Conservation (phyloP, 441 rosid species). For the Brassica hybrid region DNA sequence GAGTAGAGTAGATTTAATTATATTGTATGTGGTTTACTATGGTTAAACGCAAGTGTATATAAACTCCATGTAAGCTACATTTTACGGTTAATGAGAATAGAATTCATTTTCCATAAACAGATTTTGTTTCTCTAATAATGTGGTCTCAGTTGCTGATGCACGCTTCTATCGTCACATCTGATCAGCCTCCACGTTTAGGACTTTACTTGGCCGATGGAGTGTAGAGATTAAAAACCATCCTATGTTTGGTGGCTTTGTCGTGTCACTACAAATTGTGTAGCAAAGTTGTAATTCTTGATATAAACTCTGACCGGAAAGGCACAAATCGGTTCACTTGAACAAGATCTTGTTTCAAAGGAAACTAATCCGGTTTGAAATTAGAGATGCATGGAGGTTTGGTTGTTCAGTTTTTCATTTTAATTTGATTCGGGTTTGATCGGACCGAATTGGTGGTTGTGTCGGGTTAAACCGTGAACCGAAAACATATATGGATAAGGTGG, state of each 20-base stretch:
- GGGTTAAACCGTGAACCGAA: too few species aligned
- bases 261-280: neutral
- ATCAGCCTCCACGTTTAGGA: slow-evolving; percentile 16
- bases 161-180: slow-evolving; percentile 26
- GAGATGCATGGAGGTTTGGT: too few species aligned
- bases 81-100: neutral
- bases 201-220: neutral
- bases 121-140: neutral
- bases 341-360: too few species aligned
- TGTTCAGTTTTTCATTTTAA: too few species aligned
- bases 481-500: too few species aligned
- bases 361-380: too few species aligned
- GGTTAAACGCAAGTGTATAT: neutral
- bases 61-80: neutral
- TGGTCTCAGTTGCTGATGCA: slow-evolving; percentile 30
- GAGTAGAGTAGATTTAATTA: neutral
- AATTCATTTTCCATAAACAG: neutral
- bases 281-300: neutral
- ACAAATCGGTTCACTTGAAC: too few species aligned
- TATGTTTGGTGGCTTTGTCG: neutral
- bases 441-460: too few species aligned
- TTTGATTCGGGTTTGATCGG: too few species aligned
- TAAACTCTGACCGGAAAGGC: neutral
- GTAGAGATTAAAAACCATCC: neutral
- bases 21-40: neutral